Base-by-base conservation (phyloP, 1,284 basidiomycete species). In the Amylostereum chailletii region DNA sequence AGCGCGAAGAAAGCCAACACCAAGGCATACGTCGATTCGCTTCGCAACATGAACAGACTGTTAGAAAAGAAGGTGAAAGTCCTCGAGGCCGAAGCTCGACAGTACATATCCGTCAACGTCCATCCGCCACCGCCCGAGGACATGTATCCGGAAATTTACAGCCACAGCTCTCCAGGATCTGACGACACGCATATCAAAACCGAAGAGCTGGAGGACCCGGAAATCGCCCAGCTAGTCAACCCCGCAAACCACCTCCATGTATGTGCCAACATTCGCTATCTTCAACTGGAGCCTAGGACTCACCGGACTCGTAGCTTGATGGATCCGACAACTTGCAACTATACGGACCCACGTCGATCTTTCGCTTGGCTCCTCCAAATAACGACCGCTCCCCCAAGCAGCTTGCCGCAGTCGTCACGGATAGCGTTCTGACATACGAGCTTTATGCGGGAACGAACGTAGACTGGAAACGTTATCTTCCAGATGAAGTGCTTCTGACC, bases 381-480 rank as follows among this genome's bases (percentile, higher is more conserved):
- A 19, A 19, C 19, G 19, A 19, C 19, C 51, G 52, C 34, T 38
- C 1, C n/a, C 53, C 46, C 51, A 55, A 49, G 42, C 53, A 45
- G 10, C 29, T 42, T 1, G 50, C 51, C 27, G 37, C 46, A 42
- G 45, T 53, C 29, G 45, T 45, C 38, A 19, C 32, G 19, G 19
- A 19, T 19, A 19, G 19, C 19, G 19, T 19, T 19, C 19, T 19
- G 19, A 19, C 19, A 19, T 19, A 19, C 19, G 19, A 19, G 19
- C 19, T 19, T 19, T 19, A 19, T 19, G 19, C 19, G 19, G 19
- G 19, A 19, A 42, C 43, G 3, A 27, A 42, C 5, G 45, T 55
- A 4, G 77, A 80, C 46, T 81, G 78, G 79, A 67, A 71, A 10
- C 72, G 79, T 10, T 66, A 79, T 57, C 65, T 83, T 4, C 79